phyloP scores from a whole-genome alignment of 2,329 filamentous ascomycete species.

The Penicillium sp. region DNA sequence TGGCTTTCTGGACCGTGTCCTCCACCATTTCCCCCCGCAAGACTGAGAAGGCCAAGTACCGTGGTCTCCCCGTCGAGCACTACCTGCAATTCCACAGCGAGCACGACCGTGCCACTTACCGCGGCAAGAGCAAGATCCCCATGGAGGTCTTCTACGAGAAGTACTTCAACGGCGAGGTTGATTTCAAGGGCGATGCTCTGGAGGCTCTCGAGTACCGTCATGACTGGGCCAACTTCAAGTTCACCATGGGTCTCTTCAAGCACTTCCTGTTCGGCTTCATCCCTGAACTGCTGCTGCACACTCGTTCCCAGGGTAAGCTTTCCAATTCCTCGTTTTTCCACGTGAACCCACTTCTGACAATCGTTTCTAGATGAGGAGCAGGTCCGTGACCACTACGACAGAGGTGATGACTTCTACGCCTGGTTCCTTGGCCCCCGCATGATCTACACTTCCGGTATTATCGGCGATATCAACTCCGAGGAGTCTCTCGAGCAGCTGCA shows the following conservation, averaged over 20 bases:
- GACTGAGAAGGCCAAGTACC: conserved; percentile 86
- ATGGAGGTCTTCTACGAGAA: conserved; percentile 91
- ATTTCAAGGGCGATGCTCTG: conserved; percentile 90
- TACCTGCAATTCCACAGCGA: conserved; percentile 61
- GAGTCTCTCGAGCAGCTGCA: conserved; percentile 92
- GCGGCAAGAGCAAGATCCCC: conserved; percentile 50
- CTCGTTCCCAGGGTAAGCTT: conserved; percentile 72
- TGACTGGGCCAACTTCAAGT: conserved; percentile 94
- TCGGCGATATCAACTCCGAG: conserved; percentile 81
- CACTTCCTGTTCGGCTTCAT: conserved; percentile 86
- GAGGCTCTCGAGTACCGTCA: conserved; percentile 91
- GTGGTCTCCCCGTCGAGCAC: conserved; percentile 83
- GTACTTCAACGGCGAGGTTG: conserved; percentile 93
- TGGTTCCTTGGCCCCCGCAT: conserved; percentile 98
- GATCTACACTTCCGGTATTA: conserved; percentile 96
- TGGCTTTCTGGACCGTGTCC: conserved; percentile 74
- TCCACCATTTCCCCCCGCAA: conserved; percentile 82
- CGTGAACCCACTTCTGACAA: background rate
- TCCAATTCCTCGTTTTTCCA: background rate
- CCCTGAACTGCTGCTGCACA: conserved; percentile 89
- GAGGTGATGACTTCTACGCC: conserved; percentile 95
- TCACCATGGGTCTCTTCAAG: conserved; percentile 81
- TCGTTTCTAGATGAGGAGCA: conserved; percentile 78
- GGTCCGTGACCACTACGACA: conserved; percentile 95
- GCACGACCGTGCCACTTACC: conserved; percentile 47